Evolutionary conservation across 1,139 yeast genomes (phyloP).

Genomic region (Kodamaea anthophila): DNA sequence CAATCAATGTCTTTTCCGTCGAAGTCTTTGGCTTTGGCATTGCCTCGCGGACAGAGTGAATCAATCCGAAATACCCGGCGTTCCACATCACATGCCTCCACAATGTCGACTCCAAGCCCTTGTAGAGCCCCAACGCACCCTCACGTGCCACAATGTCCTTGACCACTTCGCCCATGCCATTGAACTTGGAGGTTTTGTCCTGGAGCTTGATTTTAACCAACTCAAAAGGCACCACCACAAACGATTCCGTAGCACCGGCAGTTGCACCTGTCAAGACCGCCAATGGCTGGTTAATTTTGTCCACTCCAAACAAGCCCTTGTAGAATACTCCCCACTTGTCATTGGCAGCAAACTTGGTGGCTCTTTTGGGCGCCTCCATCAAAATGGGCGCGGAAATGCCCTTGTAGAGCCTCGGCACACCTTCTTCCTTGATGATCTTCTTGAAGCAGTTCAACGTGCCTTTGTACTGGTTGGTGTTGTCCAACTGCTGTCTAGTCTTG

Average conservation of each 20-base stretch:
- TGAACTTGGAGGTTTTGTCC: conserved; percentile 76
- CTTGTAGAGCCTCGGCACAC: conserved; percentile 74
- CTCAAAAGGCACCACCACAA: conserved; percentile 96
- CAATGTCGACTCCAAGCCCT: conserved; percentile 92
- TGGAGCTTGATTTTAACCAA: conserved; percentile 83
- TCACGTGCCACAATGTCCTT: conserved; percentile 63
- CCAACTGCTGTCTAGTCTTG: conserved; percentile 93
- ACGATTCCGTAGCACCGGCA: conserved; percentile 95
- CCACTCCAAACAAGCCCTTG: conserved; percentile 63
- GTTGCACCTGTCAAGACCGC: conserved; percentile 94
- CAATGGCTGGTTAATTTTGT: conserved; percentile 69
- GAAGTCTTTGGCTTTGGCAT: conserved; percentile 71
- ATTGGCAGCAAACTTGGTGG: conserved; percentile 96
- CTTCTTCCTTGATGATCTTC: conserved; percentile 83
- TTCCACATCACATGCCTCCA: conserved; percentile 98
- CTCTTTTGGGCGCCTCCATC: conserved; percentile 99
- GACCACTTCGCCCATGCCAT: conserved; percentile 81
- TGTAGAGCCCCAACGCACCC: conserved; percentile 81
- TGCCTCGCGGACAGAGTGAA: conserved; percentile 74
- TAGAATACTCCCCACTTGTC: conserved; percentile 94
- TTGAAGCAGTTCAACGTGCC: conserved; percentile 82
- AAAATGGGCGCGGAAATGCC: conserved; percentile 94
- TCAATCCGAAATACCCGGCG: conserved; percentile 96
- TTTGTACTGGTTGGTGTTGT: conserved; percentile 58
- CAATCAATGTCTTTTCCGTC: conserved; percentile 74